These are phyloP conservation scores for Gynochthodes officinalis DNA, from an alignment of 257 asterid species.

Conservation along the genomic window DNA sequence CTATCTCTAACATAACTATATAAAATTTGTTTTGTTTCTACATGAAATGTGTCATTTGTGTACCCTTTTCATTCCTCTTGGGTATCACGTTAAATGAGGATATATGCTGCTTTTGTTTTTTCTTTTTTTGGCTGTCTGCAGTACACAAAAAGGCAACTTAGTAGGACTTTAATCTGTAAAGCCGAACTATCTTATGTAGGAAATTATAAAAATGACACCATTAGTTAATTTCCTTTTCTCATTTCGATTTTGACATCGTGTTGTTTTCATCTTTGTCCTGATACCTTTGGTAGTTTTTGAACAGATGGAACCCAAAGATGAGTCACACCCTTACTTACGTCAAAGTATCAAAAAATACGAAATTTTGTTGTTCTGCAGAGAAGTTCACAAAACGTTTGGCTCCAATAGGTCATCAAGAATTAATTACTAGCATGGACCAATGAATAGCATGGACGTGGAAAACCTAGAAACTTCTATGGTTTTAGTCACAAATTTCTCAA, in stretches of 20 bases:
- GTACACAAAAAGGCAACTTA: slow-evolving; percentile 23
- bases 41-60: not conserved
- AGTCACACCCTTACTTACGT: slow-evolving; percentile 30
- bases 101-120: slow-evolving; percentile 22
- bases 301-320: slow-evolving; percentile 21
- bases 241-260: slow-evolving; percentile 31
- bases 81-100: slow-evolving; percentile 26
- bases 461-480: too few relatives aligned
- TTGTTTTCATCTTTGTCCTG: slow-evolving; percentile 21
- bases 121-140: slow-evolving; percentile 18
- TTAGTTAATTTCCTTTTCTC: slow-evolving; percentile 11
- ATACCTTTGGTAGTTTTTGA: slow-evolving; percentile 27
- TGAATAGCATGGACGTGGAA: too few relatives aligned
- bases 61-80: too few relatives aligned
- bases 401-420: slow-evolving; percentile 2
- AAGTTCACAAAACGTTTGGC: slow-evolving; percentile 34
- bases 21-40: not conserved
- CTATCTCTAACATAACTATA: not conserved
- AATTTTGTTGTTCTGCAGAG: slow-evolving; percentile 18
- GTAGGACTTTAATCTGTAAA: slow-evolving; percentile 27
- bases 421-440: too few relatives aligned
- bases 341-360: slow-evolving; percentile 25
- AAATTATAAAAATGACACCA: not conserved
- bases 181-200: slow-evolving; percentile 10
- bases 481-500: too few relatives aligned